phyloP scores from a whole-genome alignment of 345 rosid species.

The Toxicodendron radicans region DNA sequence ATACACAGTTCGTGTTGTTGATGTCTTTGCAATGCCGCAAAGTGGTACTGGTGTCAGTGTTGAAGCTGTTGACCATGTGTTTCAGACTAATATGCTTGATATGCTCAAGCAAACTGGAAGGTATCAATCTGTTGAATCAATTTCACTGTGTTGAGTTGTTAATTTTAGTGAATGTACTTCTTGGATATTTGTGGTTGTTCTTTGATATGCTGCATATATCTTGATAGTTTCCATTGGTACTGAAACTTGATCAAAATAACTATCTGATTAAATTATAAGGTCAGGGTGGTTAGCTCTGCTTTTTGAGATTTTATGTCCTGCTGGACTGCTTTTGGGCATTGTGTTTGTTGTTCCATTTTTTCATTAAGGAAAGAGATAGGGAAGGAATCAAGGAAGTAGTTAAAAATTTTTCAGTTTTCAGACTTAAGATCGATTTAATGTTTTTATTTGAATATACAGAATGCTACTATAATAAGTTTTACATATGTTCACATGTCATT shows the following conservation, averaged over 20 bases:
- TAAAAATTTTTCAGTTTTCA: no score
- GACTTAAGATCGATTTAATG: no score
- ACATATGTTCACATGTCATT: no score
- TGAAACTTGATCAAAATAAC: not conserved
- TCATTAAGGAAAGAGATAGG: not conserved
- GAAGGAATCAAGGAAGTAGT: not conserved
- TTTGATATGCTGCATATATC: not conserved
- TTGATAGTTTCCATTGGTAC: not conserved
- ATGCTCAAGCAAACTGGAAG: constrained; percentile 99
- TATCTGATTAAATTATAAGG: not conserved
- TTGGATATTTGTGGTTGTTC: not conserved
- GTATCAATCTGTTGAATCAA: constrained; percentile 29
- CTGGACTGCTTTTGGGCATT: not conserved
- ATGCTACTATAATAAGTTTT: no score
- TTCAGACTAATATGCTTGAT: constrained; percentile 98
- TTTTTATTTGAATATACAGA: no score
- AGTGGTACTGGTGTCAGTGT: constrained; percentile 99
- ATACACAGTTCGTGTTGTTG: constrained; percentile 94
- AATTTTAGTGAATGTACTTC: not conserved
- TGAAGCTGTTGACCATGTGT: constrained; percentile 98
- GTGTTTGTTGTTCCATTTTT: not conserved
- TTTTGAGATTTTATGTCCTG: not conserved
- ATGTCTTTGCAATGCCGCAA: constrained; percentile 99
- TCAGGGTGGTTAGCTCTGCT: not conserved
- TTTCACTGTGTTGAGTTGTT: not conserved